Evolutionary conservation across 176 grass and related monocot species (phyloP), one percentile per base, ranked within the genome.

Genomic region (Oryza officinalis): DNA sequence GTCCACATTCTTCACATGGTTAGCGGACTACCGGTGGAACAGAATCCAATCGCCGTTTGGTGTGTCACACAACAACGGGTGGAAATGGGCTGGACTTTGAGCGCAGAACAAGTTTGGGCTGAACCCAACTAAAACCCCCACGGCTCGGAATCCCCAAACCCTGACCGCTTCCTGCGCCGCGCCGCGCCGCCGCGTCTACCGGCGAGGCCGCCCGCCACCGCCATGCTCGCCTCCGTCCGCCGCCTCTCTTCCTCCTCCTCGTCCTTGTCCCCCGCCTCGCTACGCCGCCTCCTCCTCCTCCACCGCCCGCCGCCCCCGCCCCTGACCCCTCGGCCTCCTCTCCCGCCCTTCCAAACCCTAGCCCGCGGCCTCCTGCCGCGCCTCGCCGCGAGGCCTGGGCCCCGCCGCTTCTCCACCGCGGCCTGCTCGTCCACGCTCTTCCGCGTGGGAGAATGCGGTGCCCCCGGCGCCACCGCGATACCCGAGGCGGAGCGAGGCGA

Each of bases 201-300:
- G 57, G 77, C 37, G 74, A 69, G 77, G 80, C 77, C 52, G 52
- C 22, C n/a, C 10, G 85, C 78, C 50, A 95, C n/a, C 10, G 80
- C 78, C 50, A 95, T 96, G 91, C 83, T 91, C 85, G 77, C 83
- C 77, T 83, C 91, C 68, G 63, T 75, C 43, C 84, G 81, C 81
- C 85, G 78, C 73, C 75, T 91, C 83, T 77, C 85, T 31, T 74
- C 76, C 46, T 47, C 86, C 6, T 41, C 76, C 35, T 66, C 49
- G 45, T 9, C 23, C 20, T 35, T 50, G 54, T 15, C 69, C 63
- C 22, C 32, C n/a, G 12, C 63, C 64, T 59, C 59, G 14, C 50
- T 82, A 47, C 67, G 67, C 27, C 27, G 63, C 74, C 25, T 78
- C 72, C 71, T 81, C 72, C 71, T 78, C 46, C 12, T 4, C 67